Base-by-base conservation (phyloP, 768 basidiomycete genomes). In the Xanthoconium stramineum region DNA sequence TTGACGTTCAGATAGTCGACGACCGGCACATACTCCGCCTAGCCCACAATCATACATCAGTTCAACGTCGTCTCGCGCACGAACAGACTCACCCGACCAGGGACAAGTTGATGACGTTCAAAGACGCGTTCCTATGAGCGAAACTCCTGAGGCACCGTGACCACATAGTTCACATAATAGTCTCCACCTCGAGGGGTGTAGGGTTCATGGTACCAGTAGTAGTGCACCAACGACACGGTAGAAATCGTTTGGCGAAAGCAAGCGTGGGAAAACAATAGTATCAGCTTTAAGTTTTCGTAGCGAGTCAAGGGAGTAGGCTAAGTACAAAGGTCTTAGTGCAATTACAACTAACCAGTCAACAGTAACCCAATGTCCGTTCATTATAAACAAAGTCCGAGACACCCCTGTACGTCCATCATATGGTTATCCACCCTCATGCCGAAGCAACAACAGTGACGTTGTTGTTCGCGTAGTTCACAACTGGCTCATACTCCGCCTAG, bases 381-480 rank as follows among this genome's bases (percentile, higher is more conserved):
- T 8, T 44, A 48, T n/a, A n/a, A n/a, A 48, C 12, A 48, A 3
- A 33, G 49, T 54, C 56, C 39, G 2, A 44, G 6, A 14, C n/a
- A 20, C 20, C n/a, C 30, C 14, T 5, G 11, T 42, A 52, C 5
- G 47, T 56, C 50, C 38, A 40, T 29, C 15, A 38, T 28, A 15
- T 10, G 11, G 28, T 6, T 14, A 39, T 1, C 17, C 17, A 19
- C 19, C 19, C 8, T 3, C 28, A n/a, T 24, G 24, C 39, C 28
- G 36, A n/a, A 32, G 45, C 46, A 15, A 54, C 38, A 6, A 69
- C 47, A 4, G 54, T 63, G 3, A 69, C 60, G 11, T 47, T 53
- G 36, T 67, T 57, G 46, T 61, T 69, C 54, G 68, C 45, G 50
- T 59, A 69, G n/a, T 67, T 38, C 44, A 69, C 50, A 37, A 54